These are phyloP conservation scores for Haemoproteus tartakovskyi DNA, from an alignment of 169 alveolate species.

Conservation along the genomic window DNA sequence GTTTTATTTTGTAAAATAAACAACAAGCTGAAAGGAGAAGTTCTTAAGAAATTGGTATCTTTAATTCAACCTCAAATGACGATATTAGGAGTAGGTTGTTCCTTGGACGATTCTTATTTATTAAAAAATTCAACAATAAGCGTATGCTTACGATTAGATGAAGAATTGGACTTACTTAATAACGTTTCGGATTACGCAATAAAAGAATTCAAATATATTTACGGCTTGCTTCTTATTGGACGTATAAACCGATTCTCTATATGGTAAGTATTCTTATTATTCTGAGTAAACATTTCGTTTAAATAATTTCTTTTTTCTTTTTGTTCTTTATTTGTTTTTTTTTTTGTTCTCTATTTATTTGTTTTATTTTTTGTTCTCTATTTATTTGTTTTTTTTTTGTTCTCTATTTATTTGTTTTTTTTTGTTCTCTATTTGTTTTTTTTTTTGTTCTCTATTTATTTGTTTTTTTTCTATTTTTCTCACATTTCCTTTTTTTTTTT, in stretches of 20 bases:
- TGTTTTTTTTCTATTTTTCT: not conserved
- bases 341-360: not conserved
- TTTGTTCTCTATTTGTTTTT: not conserved
- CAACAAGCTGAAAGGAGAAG: conserved; percentile 49
- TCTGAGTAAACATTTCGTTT: not conserved
- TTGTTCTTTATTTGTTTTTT: too few relatives aligned
- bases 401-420: too few relatives aligned
- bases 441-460: not conserved
- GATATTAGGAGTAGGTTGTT: conserved; percentile 46
- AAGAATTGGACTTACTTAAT: conserved; percentile 20
- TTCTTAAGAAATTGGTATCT: conserved; percentile 22
- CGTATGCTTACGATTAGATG: conserved; percentile 51
- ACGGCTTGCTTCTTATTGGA: conserved; percentile 49
- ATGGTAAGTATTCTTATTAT: conserved; percentile 11
- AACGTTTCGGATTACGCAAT: conserved; percentile 55
- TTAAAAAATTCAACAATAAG: conserved; percentile 51
- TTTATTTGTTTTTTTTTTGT: too few relatives aligned
- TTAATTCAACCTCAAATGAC: conserved; percentile 26
- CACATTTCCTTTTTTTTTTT: not conserved
- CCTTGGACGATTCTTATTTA: conserved; percentile 45
- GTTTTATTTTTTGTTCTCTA: too few relatives aligned
- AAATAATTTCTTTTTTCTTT: not conserved
- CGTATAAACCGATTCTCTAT: conserved; percentile 49
- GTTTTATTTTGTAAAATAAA: conserved; percentile 53
- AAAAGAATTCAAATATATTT: conserved; percentile 42